These are phyloP conservation scores for Neurospora sp. DNA, from an alignment of 495 filamentous ascomycete species.

Conservation along the genomic window DNA sequence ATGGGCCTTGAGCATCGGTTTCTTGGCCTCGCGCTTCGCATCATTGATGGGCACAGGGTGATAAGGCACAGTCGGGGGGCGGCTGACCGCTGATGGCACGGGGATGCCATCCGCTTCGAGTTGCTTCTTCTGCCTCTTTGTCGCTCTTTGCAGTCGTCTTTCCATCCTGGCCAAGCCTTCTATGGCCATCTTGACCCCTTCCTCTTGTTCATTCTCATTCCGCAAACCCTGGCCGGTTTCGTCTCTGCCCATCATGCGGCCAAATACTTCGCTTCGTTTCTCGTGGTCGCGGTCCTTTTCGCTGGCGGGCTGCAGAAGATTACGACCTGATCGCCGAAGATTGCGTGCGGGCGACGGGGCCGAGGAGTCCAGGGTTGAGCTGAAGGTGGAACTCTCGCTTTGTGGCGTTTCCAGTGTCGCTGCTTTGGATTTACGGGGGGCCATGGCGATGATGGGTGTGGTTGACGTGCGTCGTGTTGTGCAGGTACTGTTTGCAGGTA, in stretches of 20 bases:
- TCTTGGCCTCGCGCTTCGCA: background rate
- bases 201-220: background rate
- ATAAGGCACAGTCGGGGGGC: background rate
- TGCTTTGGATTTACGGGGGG: background rate
- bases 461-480: background rate
- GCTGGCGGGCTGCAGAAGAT: background rate
- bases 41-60: background rate
- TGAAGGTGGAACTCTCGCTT: background rate
- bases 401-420: background rate
- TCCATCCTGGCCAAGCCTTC: constrained; percentile 22
- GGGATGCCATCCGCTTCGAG: constrained; percentile 10
- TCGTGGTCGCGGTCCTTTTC: background rate
- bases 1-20: background rate
- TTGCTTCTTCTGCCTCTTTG: constrained; percentile 21
- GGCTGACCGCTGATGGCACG: background rate
- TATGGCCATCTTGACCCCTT: constrained; percentile 18
- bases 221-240: background rate
- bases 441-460: background rate
- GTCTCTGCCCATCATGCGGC: background rate
- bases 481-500: background rate
- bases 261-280: background rate
- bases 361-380: background rate
- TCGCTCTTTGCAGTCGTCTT: constrained; percentile 12
- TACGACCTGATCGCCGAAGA: background rate
- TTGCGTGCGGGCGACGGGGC: background rate